Base-by-base conservation (phyloP, 2,329 filamentous ascomycete genomes). In the Ampelomyces quisqualis region DNA sequence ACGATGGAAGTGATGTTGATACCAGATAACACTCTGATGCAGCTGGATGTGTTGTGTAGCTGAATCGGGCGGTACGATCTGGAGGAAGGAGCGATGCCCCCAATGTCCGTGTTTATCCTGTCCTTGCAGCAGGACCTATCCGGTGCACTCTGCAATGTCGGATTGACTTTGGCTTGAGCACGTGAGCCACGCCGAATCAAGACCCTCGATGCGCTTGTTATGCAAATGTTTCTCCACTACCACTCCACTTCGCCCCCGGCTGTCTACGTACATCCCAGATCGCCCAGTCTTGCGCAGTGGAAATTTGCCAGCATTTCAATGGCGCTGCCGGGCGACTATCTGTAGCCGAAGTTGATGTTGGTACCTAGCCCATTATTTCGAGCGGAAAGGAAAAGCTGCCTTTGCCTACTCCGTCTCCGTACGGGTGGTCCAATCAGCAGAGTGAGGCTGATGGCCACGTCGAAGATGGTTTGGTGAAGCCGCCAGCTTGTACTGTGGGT, bases 381-480 rank as follows among this genome's bases (percentile, higher is more conserved):
- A 51, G 34, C 49, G 34, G 58, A 55, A 58, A 15, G 43, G 54
- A 43, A 32, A 14, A 23, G 10, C 17, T 38, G 45, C 35, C 43
- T 40, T 7, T 19, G 35, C 26, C 34, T 36, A 38, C 26, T 40
- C 45, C 28, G 40, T n/a, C n/a, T n/a, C 38, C 43, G 17, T 13
- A 14, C 17, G 14, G 28, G n/a, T 13, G 30, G 9, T n/a, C 56
- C 58, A 62, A 60, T 61, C 34, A 53, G 21, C 32, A 33, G 26
- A 19, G 20, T 29, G 14, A 9, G 17, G 34, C 23, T 50, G 43
- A 52, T 55, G 55, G 49, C 52, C 36, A 57, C 47, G 54, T 57
- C 38, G 58, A 57, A 50, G 53, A 52, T 53, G 34, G 45, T 36
- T 35, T 31, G 28, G 15, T n/a, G n/a, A n/a, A n/a, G n/a, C n/a